Evolutionary conservation across 306 rosid species (phyloP).

Genomic region (Trifolium repens): DNA sequence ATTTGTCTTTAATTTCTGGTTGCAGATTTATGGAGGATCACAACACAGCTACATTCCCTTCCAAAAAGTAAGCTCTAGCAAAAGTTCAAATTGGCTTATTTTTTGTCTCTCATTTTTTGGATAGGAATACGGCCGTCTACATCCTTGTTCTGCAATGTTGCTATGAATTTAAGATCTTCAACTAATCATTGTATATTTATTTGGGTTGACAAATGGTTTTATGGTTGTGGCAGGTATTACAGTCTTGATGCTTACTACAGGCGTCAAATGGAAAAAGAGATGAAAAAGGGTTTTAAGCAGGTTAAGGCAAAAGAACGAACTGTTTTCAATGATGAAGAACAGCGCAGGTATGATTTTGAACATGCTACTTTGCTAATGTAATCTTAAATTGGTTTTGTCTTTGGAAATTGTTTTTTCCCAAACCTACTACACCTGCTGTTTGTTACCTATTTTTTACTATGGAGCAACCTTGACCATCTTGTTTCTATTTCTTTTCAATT

Average conservation of each 20-base stretch:
- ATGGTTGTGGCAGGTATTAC: conserved; percentile 74
- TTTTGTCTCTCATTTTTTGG: conserved; percentile 12
- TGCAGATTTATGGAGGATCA: conserved; percentile 99
- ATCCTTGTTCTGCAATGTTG: conserved; percentile 22
- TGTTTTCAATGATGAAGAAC: conserved; percentile 93
- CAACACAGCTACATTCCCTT: conserved; percentile 95
- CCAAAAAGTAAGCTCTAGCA: conserved; percentile 75
- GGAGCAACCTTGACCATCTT: not conserved
- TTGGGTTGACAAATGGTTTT: conserved; percentile 33
- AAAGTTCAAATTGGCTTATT: conserved; percentile 36
- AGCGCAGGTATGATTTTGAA: conserved; percentile 65
- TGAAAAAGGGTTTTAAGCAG: conserved; percentile 70
- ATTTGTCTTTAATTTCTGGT: conserved; percentile 23
- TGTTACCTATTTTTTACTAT: conserved; percentile 24
- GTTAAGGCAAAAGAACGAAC: conserved; percentile 63
- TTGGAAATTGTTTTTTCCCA: not conserved
- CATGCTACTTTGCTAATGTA: conserved; percentile 27
- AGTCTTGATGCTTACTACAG: conserved; percentile 81
- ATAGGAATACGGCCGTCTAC: conserved; percentile 11
- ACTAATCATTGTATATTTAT: not conserved
- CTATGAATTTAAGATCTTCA: conserved; percentile 30
- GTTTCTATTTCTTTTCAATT: conserved; percentile 2
- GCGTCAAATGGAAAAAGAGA: conserved; percentile 70
- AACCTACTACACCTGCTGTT: conserved; percentile 11
- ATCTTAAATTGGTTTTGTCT: conserved; percentile 14